Percentiles rank a stretch among this genome's conserved stretches.
phyloP scores from a whole-genome alignment of 1,139 yeast species.

The Geotrichum fermentans region DNA sequence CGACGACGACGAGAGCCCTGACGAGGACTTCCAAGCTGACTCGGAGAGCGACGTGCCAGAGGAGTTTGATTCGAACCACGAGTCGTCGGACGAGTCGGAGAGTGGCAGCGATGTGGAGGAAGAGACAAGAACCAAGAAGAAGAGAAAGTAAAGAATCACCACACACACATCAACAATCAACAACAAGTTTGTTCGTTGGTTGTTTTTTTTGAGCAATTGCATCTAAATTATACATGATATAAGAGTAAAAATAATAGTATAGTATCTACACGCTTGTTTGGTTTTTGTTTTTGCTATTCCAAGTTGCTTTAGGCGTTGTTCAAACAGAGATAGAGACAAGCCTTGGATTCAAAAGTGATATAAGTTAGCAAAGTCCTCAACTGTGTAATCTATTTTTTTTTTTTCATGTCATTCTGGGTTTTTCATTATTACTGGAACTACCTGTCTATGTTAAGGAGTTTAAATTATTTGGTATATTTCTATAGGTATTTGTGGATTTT shows the following conservation, averaged over 20 bases:
- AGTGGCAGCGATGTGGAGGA: conserved; percentile 23
- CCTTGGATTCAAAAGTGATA: too few relatives aligned
- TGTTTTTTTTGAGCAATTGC: neutral
- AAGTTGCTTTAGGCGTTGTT: too few relatives aligned
- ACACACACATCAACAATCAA: neutral
- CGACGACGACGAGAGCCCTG: conserved; percentile 53
- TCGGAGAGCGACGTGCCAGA: conserved; percentile 76
- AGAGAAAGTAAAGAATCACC: conserved; percentile 21
- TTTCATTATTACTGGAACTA: too few relatives aligned
- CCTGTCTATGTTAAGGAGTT: too few relatives aligned
- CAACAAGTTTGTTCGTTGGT: neutral
- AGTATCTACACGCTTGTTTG: too few relatives aligned
- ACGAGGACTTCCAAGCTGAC: conserved; percentile 57
- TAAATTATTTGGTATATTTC: too few relatives aligned
- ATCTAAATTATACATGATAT: neutral
- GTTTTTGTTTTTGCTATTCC: too few relatives aligned
- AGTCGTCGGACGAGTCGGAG: conserved; percentile 35
- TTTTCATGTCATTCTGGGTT: too few relatives aligned
- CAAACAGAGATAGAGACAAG: too few relatives aligned
- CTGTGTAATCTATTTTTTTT: too few relatives aligned
- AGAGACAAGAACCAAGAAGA: conserved; percentile 34
- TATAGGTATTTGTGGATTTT: too few relatives aligned
- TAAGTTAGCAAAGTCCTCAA: too few relatives aligned
- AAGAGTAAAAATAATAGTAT: neutral
- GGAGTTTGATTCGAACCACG: conserved; percentile 77